Base-by-base conservation (phyloP, 2,329 filamentous ascomycete genomes). In the Aureobasidium sp. region DNA sequence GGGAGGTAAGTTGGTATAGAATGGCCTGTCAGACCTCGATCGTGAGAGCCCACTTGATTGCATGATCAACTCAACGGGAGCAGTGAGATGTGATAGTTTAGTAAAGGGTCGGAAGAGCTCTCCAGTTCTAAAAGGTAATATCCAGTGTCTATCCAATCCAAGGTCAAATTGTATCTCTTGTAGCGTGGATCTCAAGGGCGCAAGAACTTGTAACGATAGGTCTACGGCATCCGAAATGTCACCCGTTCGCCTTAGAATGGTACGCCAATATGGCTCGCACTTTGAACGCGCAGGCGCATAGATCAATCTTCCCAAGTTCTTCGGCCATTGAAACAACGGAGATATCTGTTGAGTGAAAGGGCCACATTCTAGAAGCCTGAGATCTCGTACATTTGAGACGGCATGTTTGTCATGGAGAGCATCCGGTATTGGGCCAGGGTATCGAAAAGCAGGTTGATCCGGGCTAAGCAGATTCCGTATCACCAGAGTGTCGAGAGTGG, bases 211-310 rank as follows among this genome's bases (percentile, higher is more conserved):
- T 1, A 57, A 2, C 10, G 53, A 16, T 5, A 25, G 10, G 3
- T 57, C 53, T 4, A 57, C 53, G 3, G 53, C 53, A 27, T 57
- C 53, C 7, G 53, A 57, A 2, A 57, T 57, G 11, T 57, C 53
- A n/a, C 53, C 53, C 6, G 29, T 57, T 4, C 53, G 39, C 11
- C 53, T 13, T 5, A 57, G 16, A 27, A 57, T 57, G 2, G 39
- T 41, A 7, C 53, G 53, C 53, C 53, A 57, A 36, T 57, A 57
- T 3, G 53, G 53, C n/a, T 45, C 53, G 42, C 53, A 57, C 11
- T 57, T 57, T 10, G 53, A 57, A 15, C 53, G 29, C 7, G 30
- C n/a, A 15, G 53, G 53, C 10, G 39, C 15, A 30, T 57, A 57
- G n/a, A n/a, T 15, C n/a, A 57, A 21, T n/a, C 42, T 45, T 10